These are phyloP conservation scores for Litchi chinensis DNA, from an alignment of 345 rosid species.

Conservation along the genomic window DNA sequence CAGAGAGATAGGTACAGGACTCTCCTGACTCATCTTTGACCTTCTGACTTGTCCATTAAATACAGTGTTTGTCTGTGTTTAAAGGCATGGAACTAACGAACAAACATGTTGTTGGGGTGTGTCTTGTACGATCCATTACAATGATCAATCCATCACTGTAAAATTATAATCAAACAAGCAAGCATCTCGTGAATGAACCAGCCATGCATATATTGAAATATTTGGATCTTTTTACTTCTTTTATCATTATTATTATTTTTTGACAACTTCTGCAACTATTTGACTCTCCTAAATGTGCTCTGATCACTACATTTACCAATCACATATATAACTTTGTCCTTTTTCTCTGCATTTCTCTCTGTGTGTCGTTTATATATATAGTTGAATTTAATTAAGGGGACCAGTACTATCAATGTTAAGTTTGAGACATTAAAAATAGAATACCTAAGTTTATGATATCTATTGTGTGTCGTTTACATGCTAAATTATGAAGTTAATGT, in stretches of 20 bases:
- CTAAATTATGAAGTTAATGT: too few relatives aligned
- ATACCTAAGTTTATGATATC: background rate
- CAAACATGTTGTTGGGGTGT: background rate
- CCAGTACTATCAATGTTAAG: background rate
- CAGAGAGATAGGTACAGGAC: constrained; percentile 16
- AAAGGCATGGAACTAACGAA: background rate
- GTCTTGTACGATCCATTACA: background rate
- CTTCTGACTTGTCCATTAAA: constrained; percentile 47
- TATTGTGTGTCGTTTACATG: too few relatives aligned
- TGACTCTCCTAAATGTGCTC: constrained; percentile 24
- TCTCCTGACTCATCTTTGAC: constrained; percentile 51
- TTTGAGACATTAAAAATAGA: background rate
- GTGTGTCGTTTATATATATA: background rate
- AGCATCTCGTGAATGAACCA: constrained; percentile 36
- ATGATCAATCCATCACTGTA: background rate
- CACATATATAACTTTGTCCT: background rate
- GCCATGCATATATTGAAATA: background rate
- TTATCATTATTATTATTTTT: background rate
- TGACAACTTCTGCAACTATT: constrained; percentile 28
- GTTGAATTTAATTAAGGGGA: background rate
- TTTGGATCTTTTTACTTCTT: too few relatives aligned
- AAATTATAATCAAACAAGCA: constrained; percentile 7
- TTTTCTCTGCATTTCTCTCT: constrained; percentile 10
- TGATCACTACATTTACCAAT: background rate
- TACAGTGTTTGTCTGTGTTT: constrained; percentile 4